phyloP scores from a whole-genome alignment of 192 early-diverging fungal species.

The Umbelopsis sp. region DNA sequence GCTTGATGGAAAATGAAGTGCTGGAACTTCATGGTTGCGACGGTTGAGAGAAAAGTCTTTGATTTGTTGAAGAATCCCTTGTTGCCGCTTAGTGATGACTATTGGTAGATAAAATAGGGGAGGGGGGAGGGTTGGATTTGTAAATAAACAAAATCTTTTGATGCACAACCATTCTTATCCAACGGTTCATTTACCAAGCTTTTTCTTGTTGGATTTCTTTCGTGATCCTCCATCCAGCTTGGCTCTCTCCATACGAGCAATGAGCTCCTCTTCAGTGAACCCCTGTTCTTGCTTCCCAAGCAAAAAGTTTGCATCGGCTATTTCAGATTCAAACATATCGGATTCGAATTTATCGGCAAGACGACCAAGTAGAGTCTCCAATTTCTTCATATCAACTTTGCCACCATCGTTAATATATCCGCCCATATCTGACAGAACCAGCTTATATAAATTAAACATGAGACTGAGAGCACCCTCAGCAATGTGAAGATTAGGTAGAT shows the following conservation, averaged over 20 bases:
- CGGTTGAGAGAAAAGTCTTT: conserved; percentile 48
- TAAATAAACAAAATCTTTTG: background rate
- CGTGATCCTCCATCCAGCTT: conserved; percentile 1
- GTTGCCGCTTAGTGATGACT: conserved; percentile 46
- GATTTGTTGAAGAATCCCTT: conserved; percentile 49
- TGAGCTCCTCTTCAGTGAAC: conserved; percentile 25
- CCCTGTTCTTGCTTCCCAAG: conserved; percentile 47
- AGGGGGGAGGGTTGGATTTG: background rate
- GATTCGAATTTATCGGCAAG: conserved; percentile 53
- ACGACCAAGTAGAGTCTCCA: conserved; percentile 65
- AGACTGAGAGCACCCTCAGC: conserved; percentile 83
- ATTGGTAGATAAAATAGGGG: background rate
- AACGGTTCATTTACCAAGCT: conserved; percentile 18
- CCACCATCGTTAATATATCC: conserved; percentile 93
- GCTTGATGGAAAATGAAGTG: conserved; percentile 47
- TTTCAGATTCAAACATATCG: conserved; percentile 51
- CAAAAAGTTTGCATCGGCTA: conserved; percentile 46
- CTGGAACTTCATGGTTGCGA: background rate
- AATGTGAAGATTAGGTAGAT: conserved; percentile 92
- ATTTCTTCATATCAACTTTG: conserved; percentile 54
- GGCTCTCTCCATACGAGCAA: conserved; percentile 29
- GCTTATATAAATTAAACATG: conserved; percentile 68
- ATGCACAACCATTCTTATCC: background rate
- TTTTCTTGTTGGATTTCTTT: conserved; percentile 13
- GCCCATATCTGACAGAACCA: conserved; percentile 63